phyloP scores from a whole-genome alignment of 306 rosid species.

The Lithocarpus polystachyus region DNA sequence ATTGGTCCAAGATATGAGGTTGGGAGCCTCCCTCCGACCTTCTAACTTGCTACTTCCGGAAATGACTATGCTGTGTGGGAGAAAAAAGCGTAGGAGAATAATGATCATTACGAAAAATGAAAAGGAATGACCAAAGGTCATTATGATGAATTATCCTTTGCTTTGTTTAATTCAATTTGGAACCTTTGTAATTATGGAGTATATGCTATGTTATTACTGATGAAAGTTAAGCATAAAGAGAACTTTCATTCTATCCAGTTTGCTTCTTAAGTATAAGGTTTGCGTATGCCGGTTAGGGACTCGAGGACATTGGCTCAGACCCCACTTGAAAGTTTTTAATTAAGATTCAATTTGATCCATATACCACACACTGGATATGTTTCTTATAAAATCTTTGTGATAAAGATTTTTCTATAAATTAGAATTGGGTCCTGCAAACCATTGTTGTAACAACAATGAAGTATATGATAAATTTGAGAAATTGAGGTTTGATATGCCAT shows the following conservation, averaged over 20 bases:
- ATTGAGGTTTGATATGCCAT: too few species aligned
- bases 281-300: too few species aligned
- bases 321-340: too few species aligned
- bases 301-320: too few species aligned
- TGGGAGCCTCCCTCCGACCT: constrained; percentile 28
- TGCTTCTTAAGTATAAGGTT: not conserved
- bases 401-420: not conserved
- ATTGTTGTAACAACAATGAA: too few species aligned
- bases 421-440: not conserved
- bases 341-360: too few species aligned
- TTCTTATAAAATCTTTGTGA: not conserved
- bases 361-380: not conserved
- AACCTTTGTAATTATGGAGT: not conserved
- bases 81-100: not conserved
- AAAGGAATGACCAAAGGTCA: not conserved
- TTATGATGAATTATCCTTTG: too few species aligned
- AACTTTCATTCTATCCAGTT: not conserved
- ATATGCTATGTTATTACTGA: not conserved
- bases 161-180: too few species aligned
- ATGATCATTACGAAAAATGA: not conserved
- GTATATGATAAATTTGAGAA: too few species aligned
- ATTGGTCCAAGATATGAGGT: constrained; percentile 22
- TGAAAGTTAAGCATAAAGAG: not conserved
- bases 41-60: constrained; percentile 22
- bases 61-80: constrained; percentile 35